phyloP scores from a whole-genome alignment of 805 yeast genomes.

The Wickerhamomyces hampshirensis region DNA sequence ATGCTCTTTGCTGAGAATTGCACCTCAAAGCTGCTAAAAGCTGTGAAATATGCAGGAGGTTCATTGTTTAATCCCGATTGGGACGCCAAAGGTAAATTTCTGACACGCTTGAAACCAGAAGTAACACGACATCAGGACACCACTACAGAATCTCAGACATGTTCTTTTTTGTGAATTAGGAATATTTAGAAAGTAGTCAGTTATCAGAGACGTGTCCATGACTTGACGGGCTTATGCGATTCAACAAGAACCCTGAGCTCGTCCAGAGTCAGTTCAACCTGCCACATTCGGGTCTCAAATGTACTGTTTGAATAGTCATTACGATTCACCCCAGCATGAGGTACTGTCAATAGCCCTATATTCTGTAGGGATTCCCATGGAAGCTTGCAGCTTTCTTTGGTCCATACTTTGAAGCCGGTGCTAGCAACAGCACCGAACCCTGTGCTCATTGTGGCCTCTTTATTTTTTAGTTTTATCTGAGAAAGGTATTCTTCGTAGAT shows the following conservation, averaged over 20 bases:
- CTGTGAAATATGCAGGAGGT: too few species aligned
- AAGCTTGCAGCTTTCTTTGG: conserved; percentile 51
- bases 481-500: conserved; percentile 71
- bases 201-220: conserved; percentile 22
- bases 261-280: conserved; percentile 23
- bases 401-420: conserved; percentile 50
- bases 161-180: too few species aligned
- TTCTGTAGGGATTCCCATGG: conserved; percentile 67
- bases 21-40: too few species aligned
- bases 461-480: conserved; percentile 42
- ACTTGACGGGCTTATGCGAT: conserved; percentile 14
- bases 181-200: neutral
- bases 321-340: conserved; percentile 6
- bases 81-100: conserved; percentile 13
- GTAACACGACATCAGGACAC: neutral
- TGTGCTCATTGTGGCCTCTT: conserved; percentile 26
- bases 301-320: conserved; percentile 14
- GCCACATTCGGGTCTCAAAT: conserved; percentile 24
- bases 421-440: conserved; percentile 21
- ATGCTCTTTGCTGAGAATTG: too few species aligned
- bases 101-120: conserved; percentile 2
- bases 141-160: neutral
- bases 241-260: conserved; percentile 19
- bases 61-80: conserved; percentile 21
- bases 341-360: conserved; percentile 16